phyloP scores from a whole-genome alignment of 768 basidiomycete species.

The Calocybe gangraenosa region DNA sequence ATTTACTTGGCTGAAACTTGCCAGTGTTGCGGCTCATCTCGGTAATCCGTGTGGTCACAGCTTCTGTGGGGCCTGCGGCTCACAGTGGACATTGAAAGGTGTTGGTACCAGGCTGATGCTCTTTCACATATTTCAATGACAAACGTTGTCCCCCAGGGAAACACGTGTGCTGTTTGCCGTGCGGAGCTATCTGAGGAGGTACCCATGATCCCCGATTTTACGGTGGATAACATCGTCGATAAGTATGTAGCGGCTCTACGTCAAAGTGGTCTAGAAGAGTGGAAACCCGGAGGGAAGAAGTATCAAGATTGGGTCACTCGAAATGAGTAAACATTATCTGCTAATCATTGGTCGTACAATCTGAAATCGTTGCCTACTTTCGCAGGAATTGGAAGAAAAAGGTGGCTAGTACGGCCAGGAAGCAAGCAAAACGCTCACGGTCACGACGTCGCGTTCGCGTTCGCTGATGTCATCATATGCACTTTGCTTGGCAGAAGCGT shows the following conservation, averaged over 20 bases:
- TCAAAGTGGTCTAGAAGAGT: slow-evolving; percentile 42
- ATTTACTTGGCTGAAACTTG: slow-evolving; percentile 1
- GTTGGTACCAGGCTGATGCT: slow-evolving; percentile 28
- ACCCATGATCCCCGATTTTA: slow-evolving; percentile 63
- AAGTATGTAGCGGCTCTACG: slow-evolving; percentile 52
- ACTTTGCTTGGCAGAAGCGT: slow-evolving; percentile 1
- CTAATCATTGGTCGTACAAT: neutral
- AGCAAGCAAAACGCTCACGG: too few species aligned
- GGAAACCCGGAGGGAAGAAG: slow-evolving; percentile 45
- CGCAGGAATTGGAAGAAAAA: slow-evolving; percentile 34
- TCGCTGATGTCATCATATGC: slow-evolving; percentile 13
- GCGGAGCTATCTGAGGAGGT: slow-evolving; percentile 30
- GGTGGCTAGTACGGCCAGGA: slow-evolving; percentile 5
- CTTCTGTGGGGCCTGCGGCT: slow-evolving; percentile 64
- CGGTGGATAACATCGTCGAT: slow-evolving; percentile 56
- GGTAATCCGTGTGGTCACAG: slow-evolving; percentile 74
- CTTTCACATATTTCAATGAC: slow-evolving; percentile 2
- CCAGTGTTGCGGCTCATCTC: slow-evolving; percentile 56
- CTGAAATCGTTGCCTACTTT: slow-evolving; percentile 1
- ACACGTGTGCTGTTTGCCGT: slow-evolving; percentile 60
- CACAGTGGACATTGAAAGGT: slow-evolving; percentile 53
- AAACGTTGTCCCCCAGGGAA: slow-evolving; percentile 24
- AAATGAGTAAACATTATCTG: slow-evolving; percentile 41
- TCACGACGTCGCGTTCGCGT: neutral
- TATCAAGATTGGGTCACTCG: slow-evolving; percentile 49